A percentile compares a stretch with the other conserved stretches of the same genome.
Evolutionary conservation across 2,329 filamentous ascomycete species (phyloP).

Genomic region (Nothomitra cinnamomea): DNA sequence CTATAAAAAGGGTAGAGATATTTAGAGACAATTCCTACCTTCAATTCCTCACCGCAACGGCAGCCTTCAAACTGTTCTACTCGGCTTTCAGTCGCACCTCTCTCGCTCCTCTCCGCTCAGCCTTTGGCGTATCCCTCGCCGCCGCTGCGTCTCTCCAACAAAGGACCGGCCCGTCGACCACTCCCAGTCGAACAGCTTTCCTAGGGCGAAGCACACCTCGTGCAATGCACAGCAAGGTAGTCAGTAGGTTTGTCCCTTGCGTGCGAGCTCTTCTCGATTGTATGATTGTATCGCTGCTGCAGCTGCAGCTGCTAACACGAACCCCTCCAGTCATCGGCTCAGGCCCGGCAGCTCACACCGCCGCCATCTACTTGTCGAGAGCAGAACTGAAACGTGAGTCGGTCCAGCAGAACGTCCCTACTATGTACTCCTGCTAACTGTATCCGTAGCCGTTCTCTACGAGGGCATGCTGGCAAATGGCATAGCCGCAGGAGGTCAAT

Average conservation of each 20-base stretch:
- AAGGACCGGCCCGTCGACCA: slow-evolving; percentile 22
- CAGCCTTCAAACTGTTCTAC: slow-evolving; percentile 79
- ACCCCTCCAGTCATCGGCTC: slow-evolving; percentile 39
- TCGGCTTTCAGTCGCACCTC: slow-evolving; percentile 54
- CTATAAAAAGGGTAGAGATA: background rate
- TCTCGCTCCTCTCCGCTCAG: slow-evolving; percentile 46
- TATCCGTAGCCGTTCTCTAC: slow-evolving; percentile 59
- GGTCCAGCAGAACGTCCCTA: background rate
- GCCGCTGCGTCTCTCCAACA: slow-evolving; percentile 52
- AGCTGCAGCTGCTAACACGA: slow-evolving; percentile 14
- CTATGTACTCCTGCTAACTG: slow-evolving; percentile 12
- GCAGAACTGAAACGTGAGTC: slow-evolving; percentile 71
- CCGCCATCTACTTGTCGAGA: slow-evolving; percentile 86
- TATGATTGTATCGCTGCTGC: too few relatives aligned
- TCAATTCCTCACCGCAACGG: background rate
- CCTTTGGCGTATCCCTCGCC: slow-evolving; percentile 54
- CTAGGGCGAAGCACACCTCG: slow-evolving; percentile 21
- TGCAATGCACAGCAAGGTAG: slow-evolving; percentile 85
- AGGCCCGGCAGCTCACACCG: slow-evolving; percentile 92
- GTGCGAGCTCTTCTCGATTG: background rate
- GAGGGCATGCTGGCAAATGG: slow-evolving; percentile 97
- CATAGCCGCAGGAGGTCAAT: slow-evolving; percentile 86
- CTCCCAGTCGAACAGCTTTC: slow-evolving; percentile 22
- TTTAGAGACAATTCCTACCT: too few relatives aligned
- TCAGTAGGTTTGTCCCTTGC: slow-evolving; percentile 45